Evolutionary conservation across 345 rosid species (phyloP).

Genomic region (Rubroshorea leprosula): DNA sequence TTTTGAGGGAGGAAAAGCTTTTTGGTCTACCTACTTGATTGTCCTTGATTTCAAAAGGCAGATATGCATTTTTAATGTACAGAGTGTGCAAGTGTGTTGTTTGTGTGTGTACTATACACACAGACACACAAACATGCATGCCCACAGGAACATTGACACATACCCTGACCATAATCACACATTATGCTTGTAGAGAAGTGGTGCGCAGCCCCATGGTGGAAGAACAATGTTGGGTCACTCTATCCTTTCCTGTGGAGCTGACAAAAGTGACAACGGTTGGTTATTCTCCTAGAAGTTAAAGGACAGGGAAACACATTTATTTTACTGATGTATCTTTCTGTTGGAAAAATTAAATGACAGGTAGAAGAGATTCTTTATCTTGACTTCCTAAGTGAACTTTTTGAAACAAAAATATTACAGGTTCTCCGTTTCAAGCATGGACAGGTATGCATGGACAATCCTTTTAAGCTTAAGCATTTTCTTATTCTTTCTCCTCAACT

Average conservation of each 20-base stretch:
- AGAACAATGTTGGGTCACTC: conserved; percentile 87
- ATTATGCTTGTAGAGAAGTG: conserved; percentile 52
- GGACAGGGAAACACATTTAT: background rate
- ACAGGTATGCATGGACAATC: conserved; percentile 41
- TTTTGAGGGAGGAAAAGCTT: background rate
- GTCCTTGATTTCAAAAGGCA: too few species aligned
- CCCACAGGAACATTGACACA: too few species aligned
- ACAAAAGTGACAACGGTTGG: conserved; percentile 68
- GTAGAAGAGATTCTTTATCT: conserved; percentile 74
- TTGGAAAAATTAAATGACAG: conserved; percentile 28
- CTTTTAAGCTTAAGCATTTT: background rate
- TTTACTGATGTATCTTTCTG: conserved; percentile 7
- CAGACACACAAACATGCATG: too few species aligned
- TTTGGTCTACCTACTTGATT: too few species aligned
- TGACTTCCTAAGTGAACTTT: conserved; percentile 73
- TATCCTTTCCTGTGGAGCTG: conserved; percentile 86
- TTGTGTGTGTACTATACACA: too few species aligned
- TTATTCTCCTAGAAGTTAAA: background rate
- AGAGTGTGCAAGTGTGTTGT: too few species aligned
- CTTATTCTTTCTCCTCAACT: background rate
- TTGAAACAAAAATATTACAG: conserved; percentile 81
- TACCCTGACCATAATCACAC: background rate
- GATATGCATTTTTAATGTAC: too few species aligned
- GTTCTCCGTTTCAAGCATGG: conserved; percentile 91
- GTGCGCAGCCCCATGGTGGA: conserved; percentile 88